Conservation (phyloP, 352 stramenopile species). For the Globisporangium paddicum region DNA sequence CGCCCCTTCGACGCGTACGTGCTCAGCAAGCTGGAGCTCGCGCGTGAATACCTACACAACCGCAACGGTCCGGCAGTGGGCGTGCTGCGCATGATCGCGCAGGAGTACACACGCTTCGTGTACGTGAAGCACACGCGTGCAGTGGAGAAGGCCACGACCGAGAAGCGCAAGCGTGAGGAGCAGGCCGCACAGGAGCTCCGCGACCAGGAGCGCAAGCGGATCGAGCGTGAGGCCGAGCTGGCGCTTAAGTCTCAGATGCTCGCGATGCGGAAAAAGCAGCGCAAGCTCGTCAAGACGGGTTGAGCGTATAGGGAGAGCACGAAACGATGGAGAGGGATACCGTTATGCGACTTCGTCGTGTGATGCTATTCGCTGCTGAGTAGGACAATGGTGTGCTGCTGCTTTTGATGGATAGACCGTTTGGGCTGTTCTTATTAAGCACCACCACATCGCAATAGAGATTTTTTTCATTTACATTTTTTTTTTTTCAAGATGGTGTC, state of each 20-base stretch:
- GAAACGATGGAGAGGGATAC: neutral
- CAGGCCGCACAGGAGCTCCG: conserved; percentile 51
- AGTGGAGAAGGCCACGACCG: conserved; percentile 57
- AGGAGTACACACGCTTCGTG: conserved; percentile 84
- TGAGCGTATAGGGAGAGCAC: neutral
- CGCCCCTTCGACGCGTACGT: conserved; percentile 71
- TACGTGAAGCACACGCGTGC: conserved; percentile 81
- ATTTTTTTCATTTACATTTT: neutral
- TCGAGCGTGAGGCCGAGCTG: conserved; percentile 59
- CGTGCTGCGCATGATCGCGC: conserved; percentile 61
- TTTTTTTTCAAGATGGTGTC: neutral
- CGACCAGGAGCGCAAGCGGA: conserved; percentile 60
- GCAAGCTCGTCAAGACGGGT: conserved; percentile 29
- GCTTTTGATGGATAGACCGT: neutral
- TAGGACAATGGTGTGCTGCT: conserved; percentile 3
- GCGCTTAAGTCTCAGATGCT: conserved; percentile 79
- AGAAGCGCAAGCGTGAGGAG: conserved; percentile 69
- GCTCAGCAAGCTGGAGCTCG: conserved; percentile 53
- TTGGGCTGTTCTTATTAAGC: neutral
- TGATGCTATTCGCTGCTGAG: neutral
- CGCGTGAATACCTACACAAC: conserved; percentile 47
- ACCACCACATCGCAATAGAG: conserved; percentile 6
- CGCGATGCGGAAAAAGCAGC: conserved; percentile 74
- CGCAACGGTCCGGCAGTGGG: conserved; percentile 58
- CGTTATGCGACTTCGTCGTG: neutral